Evolutionary conservation across 169 alveolate genomes (phyloP), one percentile per base, ranked within the genome.

Genomic region (Theileria orientalis): DNA sequence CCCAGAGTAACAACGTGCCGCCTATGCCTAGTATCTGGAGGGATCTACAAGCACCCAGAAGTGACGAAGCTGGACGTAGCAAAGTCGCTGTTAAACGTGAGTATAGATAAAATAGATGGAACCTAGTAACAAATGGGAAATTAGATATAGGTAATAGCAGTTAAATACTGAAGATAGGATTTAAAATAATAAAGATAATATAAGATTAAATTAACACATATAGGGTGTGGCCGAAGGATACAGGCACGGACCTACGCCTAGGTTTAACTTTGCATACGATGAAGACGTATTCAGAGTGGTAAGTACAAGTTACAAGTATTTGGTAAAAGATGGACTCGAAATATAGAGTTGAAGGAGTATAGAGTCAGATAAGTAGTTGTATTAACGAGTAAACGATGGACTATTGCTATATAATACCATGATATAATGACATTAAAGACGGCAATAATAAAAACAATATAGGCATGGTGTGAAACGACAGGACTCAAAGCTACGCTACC

Each of bases 201-300:
- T 7, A 37, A 37, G 5, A 37, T 7, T 37, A 7, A 37, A 7
- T 37, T 7, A 37, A 29, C 25, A 5, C 35, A 21, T 16, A 6
- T 67, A 82, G 33, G 94, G 94, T 19, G 63, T 90, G 30, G 94
- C 93, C 42, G 82, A 74, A 47, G 93, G 91, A 37, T 90, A 90
- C 73, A 72, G 94, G 61, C 93, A 90, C 42, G 94, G 94, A 5
- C 94, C 94, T 21, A 84, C 92, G 16, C 94, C 94, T 7, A 73
- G 93, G 75, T 67, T 90, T 60, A 91, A 83, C 83, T 90, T 90
- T 40, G 84, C 93, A n/a, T 84, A 85, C 61, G 94, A 88, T 49
- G 94, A 90, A 56, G 90, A 87, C 61, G 86, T 79, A 8, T 90
- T 77, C 79, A 74, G 84, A 16, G 35, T 76, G 75, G 33, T 79